Conservation (phyloP, 306 rosid species). For the Dicorynia guianensis region DNA sequence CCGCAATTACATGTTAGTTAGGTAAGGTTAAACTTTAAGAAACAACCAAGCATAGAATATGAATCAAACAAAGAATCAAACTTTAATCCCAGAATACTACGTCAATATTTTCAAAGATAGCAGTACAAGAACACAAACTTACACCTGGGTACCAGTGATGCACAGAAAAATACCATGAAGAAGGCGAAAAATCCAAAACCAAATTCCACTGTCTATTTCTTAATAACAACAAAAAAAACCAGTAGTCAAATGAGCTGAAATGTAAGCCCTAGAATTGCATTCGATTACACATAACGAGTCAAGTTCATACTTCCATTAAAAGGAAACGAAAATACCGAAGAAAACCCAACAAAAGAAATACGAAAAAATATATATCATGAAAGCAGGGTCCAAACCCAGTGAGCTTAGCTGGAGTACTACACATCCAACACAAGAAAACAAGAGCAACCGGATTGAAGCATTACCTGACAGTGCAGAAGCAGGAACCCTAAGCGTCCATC, state of each 20-base stretch:
- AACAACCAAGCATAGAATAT: slow-evolving; percentile 10
- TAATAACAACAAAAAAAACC: slow-evolving; percentile 28
- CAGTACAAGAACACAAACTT: not conserved
- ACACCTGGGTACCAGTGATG: not conserved
- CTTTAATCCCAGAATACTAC: not conserved
- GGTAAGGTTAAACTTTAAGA: slow-evolving; percentile 12
- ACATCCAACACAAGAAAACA: not conserved
- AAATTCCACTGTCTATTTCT: slow-evolving; percentile 7
- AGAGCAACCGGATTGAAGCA: slow-evolving; percentile 29
- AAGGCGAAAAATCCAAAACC: slow-evolving; percentile 6
- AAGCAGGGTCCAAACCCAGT: not conserved
- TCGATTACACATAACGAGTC: slow-evolving; percentile 34
- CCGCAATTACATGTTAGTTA: slow-evolving; percentile 20
- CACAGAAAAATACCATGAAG: slow-evolving; percentile 1
- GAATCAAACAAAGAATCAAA: not conserved
- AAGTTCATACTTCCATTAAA: slow-evolving; percentile 32
- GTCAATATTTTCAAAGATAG: not conserved
- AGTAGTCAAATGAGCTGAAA: slow-evolving; percentile 26
- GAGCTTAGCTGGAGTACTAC: not conserved
- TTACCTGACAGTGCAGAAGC: slow-evolving; percentile 3
- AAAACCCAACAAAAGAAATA: slow-evolving; percentile 2
- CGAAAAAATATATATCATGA: not conserved
- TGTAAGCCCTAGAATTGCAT: slow-evolving; percentile 12
- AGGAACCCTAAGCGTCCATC: not conserved
- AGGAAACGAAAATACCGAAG: not conserved